These are phyloP conservation scores for Pycnococcus provasolii DNA, from an alignment of 139 green algal species.

Conservation along the genomic window DNA sequence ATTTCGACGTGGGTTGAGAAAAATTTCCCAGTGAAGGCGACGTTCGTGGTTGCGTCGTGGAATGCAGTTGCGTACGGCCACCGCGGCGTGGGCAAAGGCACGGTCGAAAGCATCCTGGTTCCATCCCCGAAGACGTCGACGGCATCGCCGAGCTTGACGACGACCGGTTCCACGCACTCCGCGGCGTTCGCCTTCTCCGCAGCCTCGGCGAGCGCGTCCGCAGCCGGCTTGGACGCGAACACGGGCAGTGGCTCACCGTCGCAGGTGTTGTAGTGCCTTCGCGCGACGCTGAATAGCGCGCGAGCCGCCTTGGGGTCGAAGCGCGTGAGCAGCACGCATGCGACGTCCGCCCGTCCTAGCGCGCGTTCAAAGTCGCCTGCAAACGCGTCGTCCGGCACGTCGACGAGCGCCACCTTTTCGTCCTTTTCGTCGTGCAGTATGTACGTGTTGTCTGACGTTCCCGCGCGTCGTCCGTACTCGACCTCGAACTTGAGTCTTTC, in stretches of 20 bases:
- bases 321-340: conserved; percentile 69
- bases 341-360: conserved; percentile 24
- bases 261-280: too few species aligned
- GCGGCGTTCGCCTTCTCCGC: conserved; percentile 1
- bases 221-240: too few species aligned
- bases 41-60: conserved; percentile 37
- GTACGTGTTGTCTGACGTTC: conserved; percentile 86
- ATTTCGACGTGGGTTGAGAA: conserved; percentile 64
- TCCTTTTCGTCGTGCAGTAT: conserved; percentile 44
- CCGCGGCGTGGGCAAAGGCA: conserved; percentile 55
- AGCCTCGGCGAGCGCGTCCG: neutral
- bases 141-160: conserved; percentile 11
- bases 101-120: conserved; percentile 41
- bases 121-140: neutral
- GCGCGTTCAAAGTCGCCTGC: conserved; percentile 45
- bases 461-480: conserved; percentile 68
- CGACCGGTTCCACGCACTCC: neutral
- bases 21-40: conserved; percentile 73
- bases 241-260: too few species aligned
- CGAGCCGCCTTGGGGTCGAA: conserved; percentile 68
- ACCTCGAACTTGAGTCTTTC: conserved; percentile 43
- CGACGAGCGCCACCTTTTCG: conserved; percentile 22
- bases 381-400: conserved; percentile 64
- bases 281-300: conserved; percentile 30
- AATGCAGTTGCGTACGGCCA: conserved; percentile 77